Percentiles rank a stretch among this genome's conserved stretches.
Evolutionary conservation across 371 early-diverging fungal genomes (phyloP).

Genomic region (Mortierella sp.): DNA sequence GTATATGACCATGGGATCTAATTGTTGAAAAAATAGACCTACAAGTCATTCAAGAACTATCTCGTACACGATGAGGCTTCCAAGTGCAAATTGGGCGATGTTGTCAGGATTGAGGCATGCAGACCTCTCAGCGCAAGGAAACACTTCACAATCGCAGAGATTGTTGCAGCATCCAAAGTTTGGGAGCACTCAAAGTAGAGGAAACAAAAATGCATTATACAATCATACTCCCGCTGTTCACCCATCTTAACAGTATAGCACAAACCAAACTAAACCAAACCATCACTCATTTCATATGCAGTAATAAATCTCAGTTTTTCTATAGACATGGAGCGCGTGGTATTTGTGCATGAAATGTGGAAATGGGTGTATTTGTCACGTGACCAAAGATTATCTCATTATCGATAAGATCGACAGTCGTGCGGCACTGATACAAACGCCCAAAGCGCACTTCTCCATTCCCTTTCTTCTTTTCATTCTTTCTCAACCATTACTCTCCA

Average conservation of each 20-base stretch:
- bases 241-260: too few relatives aligned
- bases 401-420: neutral
- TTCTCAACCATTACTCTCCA: too few relatives aligned
- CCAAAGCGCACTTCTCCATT: neutral
- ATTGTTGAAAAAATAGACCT: slow-evolving; percentile 55
- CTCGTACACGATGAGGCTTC: slow-evolving; percentile 92
- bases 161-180: slow-evolving; percentile 65
- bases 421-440: neutral
- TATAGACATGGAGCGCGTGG: too few relatives aligned
- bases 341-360: too few relatives aligned
- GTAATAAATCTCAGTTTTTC: too few relatives aligned
- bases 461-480: neutral
- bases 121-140: slow-evolving; percentile 90
- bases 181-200: slow-evolving; percentile 51
- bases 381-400: neutral
- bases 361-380: neutral
- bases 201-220: neutral
- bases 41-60: slow-evolving; percentile 76
- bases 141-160: slow-evolving; percentile 89
- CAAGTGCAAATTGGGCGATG: slow-evolving; percentile 89
- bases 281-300: too few relatives aligned
- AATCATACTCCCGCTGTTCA: too few relatives aligned
- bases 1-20: neutral
- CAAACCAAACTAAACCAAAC: too few relatives aligned
- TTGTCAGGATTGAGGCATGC: slow-evolving; percentile 94